Percentiles rank a stretch among this genome's conserved stretches.
These are phyloP conservation scores for Aspergillus sp. DNA, from an alignment of 2,329 filamentous ascomycete species.

Conservation along the genomic window DNA sequence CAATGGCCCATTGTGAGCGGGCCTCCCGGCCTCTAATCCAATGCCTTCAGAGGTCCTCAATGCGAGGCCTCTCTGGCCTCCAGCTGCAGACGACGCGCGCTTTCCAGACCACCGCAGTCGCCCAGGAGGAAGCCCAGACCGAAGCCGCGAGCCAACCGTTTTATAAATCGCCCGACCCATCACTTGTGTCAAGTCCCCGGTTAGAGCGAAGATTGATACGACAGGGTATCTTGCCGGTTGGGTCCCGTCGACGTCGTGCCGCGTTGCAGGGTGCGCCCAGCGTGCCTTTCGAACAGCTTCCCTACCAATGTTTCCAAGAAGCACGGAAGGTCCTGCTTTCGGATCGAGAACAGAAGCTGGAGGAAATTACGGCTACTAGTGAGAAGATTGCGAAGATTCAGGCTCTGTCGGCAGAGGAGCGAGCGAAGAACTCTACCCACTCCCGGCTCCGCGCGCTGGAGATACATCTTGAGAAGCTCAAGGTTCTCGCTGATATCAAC, in stretches of 20 bases:
- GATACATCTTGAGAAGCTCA: conserved; percentile 71
- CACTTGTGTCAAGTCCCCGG: conserved; percentile 63
- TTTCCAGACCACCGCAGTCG: conserved; percentile 49
- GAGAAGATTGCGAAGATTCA: conserved; percentile 68
- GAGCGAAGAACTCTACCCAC: conserved; percentile 66
- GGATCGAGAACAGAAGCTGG: conserved; percentile 79
- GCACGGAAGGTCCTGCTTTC: conserved; percentile 77
- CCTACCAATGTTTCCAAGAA: conserved; percentile 98
- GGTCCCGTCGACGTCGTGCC: conserved; percentile 79
- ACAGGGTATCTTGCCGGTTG: conserved; percentile 69
- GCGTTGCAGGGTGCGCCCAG: conserved; percentile 65
- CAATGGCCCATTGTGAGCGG: conserved; percentile 45
- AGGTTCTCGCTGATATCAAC: conserved; percentile 91
- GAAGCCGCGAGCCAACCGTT: conserved; percentile 40
- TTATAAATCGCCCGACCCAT: conserved; percentile 57
- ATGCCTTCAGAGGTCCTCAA: conserved; percentile 40
- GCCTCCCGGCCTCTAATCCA: conserved; percentile 44
- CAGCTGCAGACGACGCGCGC: conserved; percentile 44
- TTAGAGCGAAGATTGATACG: conserved; percentile 69
- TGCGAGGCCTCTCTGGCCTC: conserved; percentile 30
- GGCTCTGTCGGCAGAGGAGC: conserved; percentile 58
- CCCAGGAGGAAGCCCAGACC: conserved; percentile 46
- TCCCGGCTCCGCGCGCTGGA: conserved; percentile 68
- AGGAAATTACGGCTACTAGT: conserved; percentile 66
- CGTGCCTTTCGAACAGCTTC: conserved; percentile 87